Percentiles rank a stretch among this genome's conserved stretches.
phyloP scores from a whole-genome alignment of 1,284 basidiomycete species.

The Taiwanofungus camphoratus region DNA sequence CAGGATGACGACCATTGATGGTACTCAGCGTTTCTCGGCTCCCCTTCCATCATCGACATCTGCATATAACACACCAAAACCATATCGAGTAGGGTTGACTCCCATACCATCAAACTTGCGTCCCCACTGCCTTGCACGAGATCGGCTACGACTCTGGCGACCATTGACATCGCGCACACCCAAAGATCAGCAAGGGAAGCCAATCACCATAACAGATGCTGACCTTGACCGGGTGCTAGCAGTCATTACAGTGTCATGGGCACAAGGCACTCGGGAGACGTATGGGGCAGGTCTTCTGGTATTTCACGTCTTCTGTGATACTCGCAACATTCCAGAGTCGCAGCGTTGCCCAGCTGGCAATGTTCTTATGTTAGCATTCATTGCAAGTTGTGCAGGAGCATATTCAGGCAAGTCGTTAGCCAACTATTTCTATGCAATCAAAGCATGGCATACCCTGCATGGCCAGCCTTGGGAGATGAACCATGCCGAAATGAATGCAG shows the following conservation, averaged over 20 bases:
- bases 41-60: not conserved
- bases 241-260: not conserved
- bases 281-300: conserved; percentile 10
- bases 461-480: conserved; percentile 22
- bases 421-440: conserved; percentile 26
- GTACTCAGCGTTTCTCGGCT: not conserved
- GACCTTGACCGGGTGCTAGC: not conserved
- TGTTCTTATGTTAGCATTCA: not conserved
- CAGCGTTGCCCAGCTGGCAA: conserved; percentile 5
- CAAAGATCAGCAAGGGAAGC: not conserved
- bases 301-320: conserved; percentile 13
- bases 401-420: conserved; percentile 17
- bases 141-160: conserved; percentile 12
- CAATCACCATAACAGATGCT: not conserved
- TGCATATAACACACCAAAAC: not conserved
- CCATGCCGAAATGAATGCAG: conserved; percentile 15
- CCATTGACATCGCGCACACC: not conserved
- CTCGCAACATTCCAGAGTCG: conserved; percentile 1
- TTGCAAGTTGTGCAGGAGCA: conserved; percentile 16
- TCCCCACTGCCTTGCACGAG: conserved; percentile 21
- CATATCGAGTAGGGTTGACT: not conserved
- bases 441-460: conserved; percentile 35
- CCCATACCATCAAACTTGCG: conserved; percentile 19
- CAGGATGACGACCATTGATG: not conserved
- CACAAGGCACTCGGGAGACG: not conserved